These are phyloP conservation scores for Mycena rosella DNA, from an alignment of 768 basidiomycete genomes.

Conservation along the genomic window DNA sequence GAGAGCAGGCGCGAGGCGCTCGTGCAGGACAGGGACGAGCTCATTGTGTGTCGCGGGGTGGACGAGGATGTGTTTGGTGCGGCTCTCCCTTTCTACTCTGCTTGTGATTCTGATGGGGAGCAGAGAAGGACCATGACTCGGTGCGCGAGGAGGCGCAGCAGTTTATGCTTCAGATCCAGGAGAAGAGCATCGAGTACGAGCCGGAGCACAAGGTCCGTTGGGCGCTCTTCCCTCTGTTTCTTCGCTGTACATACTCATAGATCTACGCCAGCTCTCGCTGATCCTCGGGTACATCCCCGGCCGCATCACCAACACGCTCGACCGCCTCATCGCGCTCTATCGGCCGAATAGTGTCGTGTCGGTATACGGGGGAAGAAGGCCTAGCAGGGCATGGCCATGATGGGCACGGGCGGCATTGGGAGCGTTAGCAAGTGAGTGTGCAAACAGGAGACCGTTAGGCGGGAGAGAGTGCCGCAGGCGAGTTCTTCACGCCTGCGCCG, in stretches of 20 bases:
- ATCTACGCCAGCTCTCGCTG: constrained; percentile 75
- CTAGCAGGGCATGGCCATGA: constrained; percentile 55
- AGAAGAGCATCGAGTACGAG: constrained; percentile 83
- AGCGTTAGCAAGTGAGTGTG: constrained; percentile 59
- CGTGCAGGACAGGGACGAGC: constrained; percentile 90
- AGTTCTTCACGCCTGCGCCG: too few relatives aligned
- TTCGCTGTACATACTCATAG: neutral
- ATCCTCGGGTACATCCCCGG: constrained; percentile 96
- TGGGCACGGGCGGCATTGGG: constrained; percentile 56
- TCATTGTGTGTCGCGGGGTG: constrained; percentile 91
- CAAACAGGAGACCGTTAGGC: too few relatives aligned
- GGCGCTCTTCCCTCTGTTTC: constrained; percentile 35
- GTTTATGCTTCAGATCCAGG: constrained; percentile 84
- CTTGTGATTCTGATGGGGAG: too few relatives aligned
- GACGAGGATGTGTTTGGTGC: constrained; percentile 88
- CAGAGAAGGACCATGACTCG: constrained; percentile 82
- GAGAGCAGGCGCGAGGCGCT: constrained; percentile 87
- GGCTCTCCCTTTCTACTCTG: too few relatives aligned
- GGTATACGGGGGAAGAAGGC: constrained; percentile 82
- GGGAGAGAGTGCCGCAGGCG: too few relatives aligned
- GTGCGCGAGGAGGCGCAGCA: constrained; percentile 89
- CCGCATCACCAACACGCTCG: constrained; percentile 88
- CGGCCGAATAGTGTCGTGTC: constrained; percentile 94
- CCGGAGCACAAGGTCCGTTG: constrained; percentile 81
- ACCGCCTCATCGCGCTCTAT: constrained; percentile 92